A percentile compares a stretch with the other conserved stretches of the same genome.
phyloP scores from a whole-genome alignment of 345 rosid genomes.

The Lumnitzera littorea region DNA sequence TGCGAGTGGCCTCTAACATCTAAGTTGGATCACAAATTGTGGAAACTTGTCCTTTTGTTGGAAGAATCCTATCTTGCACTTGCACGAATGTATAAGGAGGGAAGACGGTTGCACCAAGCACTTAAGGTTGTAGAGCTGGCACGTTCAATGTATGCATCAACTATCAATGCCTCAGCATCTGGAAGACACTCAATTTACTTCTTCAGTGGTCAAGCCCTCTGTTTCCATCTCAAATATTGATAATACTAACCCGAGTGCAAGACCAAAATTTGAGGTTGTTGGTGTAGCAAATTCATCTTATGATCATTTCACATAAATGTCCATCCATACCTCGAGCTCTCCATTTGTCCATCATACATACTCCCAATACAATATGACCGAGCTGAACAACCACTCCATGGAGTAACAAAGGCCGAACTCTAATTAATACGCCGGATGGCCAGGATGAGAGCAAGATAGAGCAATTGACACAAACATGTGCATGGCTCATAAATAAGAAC shows the following conservation, averaged over 20 bases:
- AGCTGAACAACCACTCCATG: too few species aligned
- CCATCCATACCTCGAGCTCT: too few species aligned
- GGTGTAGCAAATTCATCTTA: slow-evolving; percentile 27
- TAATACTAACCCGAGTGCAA: slow-evolving; percentile 15
- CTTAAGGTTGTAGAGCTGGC: slow-evolving; percentile 78
- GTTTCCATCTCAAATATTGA: slow-evolving; percentile 20
- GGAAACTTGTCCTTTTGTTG: slow-evolving; percentile 95
- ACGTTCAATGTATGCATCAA: slow-evolving; percentile 62
- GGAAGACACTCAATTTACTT: slow-evolving; percentile 57
- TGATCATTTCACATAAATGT: slow-evolving; percentile 14
- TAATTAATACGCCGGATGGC: too few species aligned
- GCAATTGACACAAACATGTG: too few species aligned
- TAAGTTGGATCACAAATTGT: slow-evolving; percentile 67
- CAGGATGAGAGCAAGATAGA: too few species aligned
- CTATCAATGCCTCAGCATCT: slow-evolving; percentile 72
- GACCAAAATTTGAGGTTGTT: slow-evolving; percentile 22
- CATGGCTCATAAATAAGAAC: too few species aligned
- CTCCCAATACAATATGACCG: too few species aligned
- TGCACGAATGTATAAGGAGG: slow-evolving; percentile 80
- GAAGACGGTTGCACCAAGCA: slow-evolving; percentile 73
- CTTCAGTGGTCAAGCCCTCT: slow-evolving; percentile 45
- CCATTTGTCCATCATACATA: too few species aligned
- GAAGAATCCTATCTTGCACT: slow-evolving; percentile 91
- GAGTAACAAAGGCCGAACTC: too few species aligned
- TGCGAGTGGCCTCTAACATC: slow-evolving; percentile 92